Evolutionary conservation across 139 green algal genomes (phyloP), one percentile per base, ranked within the genome.

Genomic region (Micromonas commoda): DNA sequence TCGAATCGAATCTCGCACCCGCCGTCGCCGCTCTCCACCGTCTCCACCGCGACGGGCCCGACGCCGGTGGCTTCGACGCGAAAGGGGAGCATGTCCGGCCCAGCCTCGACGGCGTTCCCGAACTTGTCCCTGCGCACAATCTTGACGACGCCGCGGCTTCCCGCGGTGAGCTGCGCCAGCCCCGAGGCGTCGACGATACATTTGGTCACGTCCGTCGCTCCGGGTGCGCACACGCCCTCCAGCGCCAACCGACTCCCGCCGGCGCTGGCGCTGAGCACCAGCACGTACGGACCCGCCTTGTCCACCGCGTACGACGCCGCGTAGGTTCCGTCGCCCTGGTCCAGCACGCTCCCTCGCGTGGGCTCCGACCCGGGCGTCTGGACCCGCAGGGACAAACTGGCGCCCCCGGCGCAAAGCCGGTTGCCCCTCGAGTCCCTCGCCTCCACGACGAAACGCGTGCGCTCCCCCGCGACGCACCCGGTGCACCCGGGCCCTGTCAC

Each of bases 271-370:
- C 23, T 31, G 1, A 77, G 20, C 28, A 24, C 32, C 4, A 77
- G 52, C 13, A 19, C 31, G 35, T 67, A 77, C 1, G 37, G 37
- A 66, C 71, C 71, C 13, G 71, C 71, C 35, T 66, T 64, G 26
- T 26, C 31, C 34, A 77, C 32, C 16, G 29, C 31, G 37, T 77
- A 77, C 9, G 35, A 67, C 19, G n/a, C 20, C 13, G 29, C 26
- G 37, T 77, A 77, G 3, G 71, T 66, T 1, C 71, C 71, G 28
- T 77, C 71, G 26, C 51, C 52, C 39, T 77, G 51, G 29, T 77
- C 71, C 21, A 68, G 37, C 1, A 66, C 26, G 3, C 35, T 64
- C 9, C 35, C 71, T 26, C 64, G 26, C 2, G 32, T 73, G 3
- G n/a, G 28, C 35, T 33, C 38, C 16, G 28, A 23, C 13, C 13